Percentiles rank a stretch among this genome's conserved stretches.
Evolutionary conservation across 2,329 filamentous ascomycete genomes (phyloP).

Genomic region (Xylariaceae sp.): DNA sequence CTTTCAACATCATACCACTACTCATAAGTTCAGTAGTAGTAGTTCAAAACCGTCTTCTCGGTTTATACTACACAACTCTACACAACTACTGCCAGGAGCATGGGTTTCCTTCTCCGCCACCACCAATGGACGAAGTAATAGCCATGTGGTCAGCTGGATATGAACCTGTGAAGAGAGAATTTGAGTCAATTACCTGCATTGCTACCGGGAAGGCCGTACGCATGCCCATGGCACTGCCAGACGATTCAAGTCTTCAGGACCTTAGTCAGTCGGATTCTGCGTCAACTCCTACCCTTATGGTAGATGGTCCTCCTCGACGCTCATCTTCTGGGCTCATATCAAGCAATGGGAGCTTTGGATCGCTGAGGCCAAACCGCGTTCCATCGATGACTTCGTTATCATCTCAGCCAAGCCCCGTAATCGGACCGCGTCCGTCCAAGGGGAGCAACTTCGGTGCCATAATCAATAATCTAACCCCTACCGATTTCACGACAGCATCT

Average conservation of each 20-base stretch:
- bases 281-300: constrained; percentile 35
- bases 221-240: constrained; percentile 49
- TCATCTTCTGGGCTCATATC: constrained; percentile 53
- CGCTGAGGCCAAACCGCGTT: constrained; percentile 46
- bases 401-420: constrained; percentile 42
- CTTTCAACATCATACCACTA: constrained; percentile 76
- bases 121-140: constrained; percentile 75
- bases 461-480: constrained; percentile 48
- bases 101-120: constrained; percentile 73
- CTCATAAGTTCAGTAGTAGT: constrained; percentile 74
- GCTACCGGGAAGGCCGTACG: constrained; percentile 71
- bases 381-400: constrained; percentile 46
- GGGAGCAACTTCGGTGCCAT: constrained; percentile 25
- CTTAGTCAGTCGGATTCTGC: constrained; percentile 38
- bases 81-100: constrained; percentile 75
- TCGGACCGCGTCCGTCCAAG: constrained; percentile 34
- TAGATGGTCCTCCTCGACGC: constrained; percentile 49
- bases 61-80: constrained; percentile 77
- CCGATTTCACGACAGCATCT: constrained; percentile 54
- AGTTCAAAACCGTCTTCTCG: constrained; percentile 79
- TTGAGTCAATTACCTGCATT: constrained; percentile 70
- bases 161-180: constrained; percentile 67
- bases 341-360: constrained; percentile 29
- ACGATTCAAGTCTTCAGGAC: constrained; percentile 39
- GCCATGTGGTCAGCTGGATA: constrained; percentile 69